phyloP scores from a whole-genome alignment of 345 rosid genomes.

The Melaleuca quinquenervia region DNA sequence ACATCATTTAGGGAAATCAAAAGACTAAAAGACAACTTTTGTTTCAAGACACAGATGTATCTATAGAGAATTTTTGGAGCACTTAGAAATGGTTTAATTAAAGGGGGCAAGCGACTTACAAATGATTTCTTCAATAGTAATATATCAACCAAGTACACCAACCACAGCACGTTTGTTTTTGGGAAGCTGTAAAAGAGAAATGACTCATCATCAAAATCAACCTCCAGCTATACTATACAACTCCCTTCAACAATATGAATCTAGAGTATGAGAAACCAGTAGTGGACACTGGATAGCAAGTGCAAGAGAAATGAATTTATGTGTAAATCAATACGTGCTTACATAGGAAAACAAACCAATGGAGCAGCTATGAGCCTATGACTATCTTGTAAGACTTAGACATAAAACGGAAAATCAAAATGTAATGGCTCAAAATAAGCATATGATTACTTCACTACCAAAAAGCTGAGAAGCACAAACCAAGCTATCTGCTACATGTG shows the following conservation, averaged over 20 bases:
- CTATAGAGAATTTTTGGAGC: neutral
- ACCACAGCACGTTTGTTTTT: slow-evolving; percentile 82
- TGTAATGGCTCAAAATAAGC: neutral
- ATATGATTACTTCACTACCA: neutral
- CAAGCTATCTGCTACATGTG: too few relatives aligned
- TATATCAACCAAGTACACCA: slow-evolving; percentile 74
- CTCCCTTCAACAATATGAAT: neutral
- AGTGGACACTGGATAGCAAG: neutral
- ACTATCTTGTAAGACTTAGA: neutral
- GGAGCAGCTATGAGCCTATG: neutral
- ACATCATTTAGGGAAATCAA: neutral
- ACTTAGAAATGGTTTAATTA: neutral
- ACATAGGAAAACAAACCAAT: neutral
- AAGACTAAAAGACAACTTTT: neutral
- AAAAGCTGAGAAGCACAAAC: too few relatives aligned
- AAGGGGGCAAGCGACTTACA: slow-evolving; percentile 34
- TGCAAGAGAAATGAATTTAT: neutral
- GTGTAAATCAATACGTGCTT: neutral
- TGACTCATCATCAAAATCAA: neutral
- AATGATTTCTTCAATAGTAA: slow-evolving; percentile 78
- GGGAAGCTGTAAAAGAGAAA: slow-evolving; percentile 49
- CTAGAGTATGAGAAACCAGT: neutral
- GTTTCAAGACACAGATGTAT: neutral
- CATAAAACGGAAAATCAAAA: neutral
- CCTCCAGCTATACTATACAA: neutral